A percentile compares a stretch with the other conserved stretches of the same genome.
phyloP scores from a whole-genome alignment of 495 filamentous ascomycete genomes.

The Clavariopsis aquatica region DNA sequence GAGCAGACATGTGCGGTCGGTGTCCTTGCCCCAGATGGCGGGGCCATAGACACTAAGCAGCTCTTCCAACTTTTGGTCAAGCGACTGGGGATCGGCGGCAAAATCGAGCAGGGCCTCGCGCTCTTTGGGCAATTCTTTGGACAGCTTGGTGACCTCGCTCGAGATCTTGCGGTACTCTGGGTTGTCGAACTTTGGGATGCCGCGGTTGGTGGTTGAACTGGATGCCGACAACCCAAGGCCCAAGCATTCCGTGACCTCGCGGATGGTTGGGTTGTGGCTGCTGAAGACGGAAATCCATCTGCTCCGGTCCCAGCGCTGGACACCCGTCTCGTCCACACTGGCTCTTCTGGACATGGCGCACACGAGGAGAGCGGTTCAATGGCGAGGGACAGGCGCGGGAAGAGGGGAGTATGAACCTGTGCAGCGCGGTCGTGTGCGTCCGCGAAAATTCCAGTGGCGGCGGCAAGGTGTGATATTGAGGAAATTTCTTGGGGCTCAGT shows the following conservation, averaged over 20 bases:
- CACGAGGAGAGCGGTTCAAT: background rate
- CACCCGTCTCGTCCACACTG: constrained; percentile 4
- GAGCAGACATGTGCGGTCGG: constrained; percentile 21
- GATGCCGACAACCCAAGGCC: constrained; percentile 26
- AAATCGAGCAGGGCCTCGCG: constrained; percentile 31
- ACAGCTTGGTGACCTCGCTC: constrained; percentile 25
- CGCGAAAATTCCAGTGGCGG: background rate
- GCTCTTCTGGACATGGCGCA: background rate
- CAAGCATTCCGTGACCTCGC: constrained; percentile 32
- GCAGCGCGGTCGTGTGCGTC: background rate
- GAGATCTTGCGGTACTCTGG: constrained; percentile 30
- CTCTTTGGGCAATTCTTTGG: constrained; percentile 33
- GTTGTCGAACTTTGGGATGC: constrained; percentile 35
- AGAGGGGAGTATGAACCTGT: background rate
- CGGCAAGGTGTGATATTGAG: background rate
- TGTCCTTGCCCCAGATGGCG: constrained; percentile 27
- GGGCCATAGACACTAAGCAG: constrained; percentile 16
- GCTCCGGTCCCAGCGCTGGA: constrained; percentile 22
- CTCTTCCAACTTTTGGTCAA: constrained; percentile 20
- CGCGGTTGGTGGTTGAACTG: constrained; percentile 21
- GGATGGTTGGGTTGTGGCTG: constrained; percentile 31
- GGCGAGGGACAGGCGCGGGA: background rate
- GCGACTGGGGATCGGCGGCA: constrained; percentile 19
- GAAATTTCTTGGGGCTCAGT: constrained; percentile 1
- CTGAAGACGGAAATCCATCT: constrained; percentile 29